Percentiles rank a stretch among this genome's conserved stretches.
phyloP scores from a whole-genome alignment of 257 asterid species.

The Lithospermum erythrorhizon region DNA sequence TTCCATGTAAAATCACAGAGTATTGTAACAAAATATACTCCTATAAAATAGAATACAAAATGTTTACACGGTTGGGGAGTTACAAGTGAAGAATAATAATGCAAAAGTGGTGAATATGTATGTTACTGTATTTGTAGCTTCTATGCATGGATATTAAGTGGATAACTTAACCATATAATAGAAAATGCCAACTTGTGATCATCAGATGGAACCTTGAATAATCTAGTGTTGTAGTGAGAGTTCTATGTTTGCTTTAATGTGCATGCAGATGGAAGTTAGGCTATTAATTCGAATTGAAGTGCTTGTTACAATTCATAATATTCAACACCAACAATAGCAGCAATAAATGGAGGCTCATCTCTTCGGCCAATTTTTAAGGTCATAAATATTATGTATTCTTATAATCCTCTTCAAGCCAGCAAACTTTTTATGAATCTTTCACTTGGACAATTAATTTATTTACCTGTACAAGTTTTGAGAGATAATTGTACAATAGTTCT shows the following conservation, averaged over 20 bases:
- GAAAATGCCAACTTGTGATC: too few relatives aligned
- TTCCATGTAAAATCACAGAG: too few relatives aligned
- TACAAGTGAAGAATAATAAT: too few relatives aligned
- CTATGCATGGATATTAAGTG: too few relatives aligned
- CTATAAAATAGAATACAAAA: too few relatives aligned
- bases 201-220: neutral
- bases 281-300: neutral
- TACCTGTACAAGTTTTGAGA: neutral
- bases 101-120: too few relatives aligned
- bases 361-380: neutral
- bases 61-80: too few relatives aligned
- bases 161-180: neutral
- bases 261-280: constrained; percentile 1
- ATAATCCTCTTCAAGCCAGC: constrained; percentile 3
- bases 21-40: too few relatives aligned
- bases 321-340: constrained; percentile 4
- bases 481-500: too few relatives aligned
- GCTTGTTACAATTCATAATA: neutral
- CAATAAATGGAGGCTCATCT: neutral
- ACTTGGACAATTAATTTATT: neutral
- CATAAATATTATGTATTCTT: neutral
- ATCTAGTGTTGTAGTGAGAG: neutral
- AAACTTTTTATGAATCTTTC: neutral
- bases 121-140: too few relatives aligned
- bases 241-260: neutral